Evolutionary conservation across 306 rosid species (phyloP).

Genomic region (Glycine tomentella): DNA sequence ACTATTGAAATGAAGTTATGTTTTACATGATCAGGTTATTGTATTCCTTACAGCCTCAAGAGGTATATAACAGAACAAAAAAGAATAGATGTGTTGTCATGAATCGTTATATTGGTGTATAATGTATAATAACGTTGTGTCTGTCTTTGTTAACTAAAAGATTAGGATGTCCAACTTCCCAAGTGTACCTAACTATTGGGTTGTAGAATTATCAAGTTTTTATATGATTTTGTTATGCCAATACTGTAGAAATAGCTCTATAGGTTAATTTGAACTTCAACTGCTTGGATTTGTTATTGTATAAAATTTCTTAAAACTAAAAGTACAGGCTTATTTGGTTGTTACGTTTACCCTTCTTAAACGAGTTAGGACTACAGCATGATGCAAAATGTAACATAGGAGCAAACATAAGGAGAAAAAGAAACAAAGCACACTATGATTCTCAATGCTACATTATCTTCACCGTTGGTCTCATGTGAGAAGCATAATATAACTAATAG

Average conservation of each 20-base stretch:
- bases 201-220: background rate
- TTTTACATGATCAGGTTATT: conserved; percentile 5
- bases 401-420: background rate
- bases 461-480: background rate
- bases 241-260: background rate
- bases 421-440: conserved; percentile 4
- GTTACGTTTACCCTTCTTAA: background rate
- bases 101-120: background rate
- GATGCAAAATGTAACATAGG: conserved; percentile 19
- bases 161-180: conserved; percentile 31
- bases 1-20: conserved; percentile 17
- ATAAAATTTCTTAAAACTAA: conserved; percentile 20
- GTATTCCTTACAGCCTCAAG: background rate
- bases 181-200: background rate
- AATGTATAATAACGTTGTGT: too few species aligned
- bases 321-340: background rate
- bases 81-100: background rate
- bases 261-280: conserved; percentile 21
- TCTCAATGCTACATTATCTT: conserved; percentile 33
- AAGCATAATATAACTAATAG: conserved; percentile 19
- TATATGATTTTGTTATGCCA: background rate
- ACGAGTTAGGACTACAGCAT: conserved; percentile 5
- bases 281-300: background rate
- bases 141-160: background rate
- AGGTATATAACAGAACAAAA: background rate